phyloP scores from a whole-genome alignment of 2,329 filamentous ascomycete species.

The Neocatenulostroma microsporum region DNA sequence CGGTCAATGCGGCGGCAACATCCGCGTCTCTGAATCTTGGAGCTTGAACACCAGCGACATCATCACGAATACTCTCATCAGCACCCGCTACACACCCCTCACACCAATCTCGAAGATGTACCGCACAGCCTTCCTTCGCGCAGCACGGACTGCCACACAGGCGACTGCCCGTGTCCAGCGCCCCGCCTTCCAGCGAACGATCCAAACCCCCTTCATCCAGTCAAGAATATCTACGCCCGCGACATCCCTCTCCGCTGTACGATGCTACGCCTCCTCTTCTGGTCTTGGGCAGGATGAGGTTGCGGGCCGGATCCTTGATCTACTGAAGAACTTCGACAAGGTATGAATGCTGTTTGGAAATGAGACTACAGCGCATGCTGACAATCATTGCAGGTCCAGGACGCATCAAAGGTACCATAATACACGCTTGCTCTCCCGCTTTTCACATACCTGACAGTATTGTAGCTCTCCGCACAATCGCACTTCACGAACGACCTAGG shows the following conservation, averaged over 20 bases:
- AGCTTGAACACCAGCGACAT: no score
- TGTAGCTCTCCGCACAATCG: slow-evolving; percentile 68
- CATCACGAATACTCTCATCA: no score
- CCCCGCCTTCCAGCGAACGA: slow-evolving; percentile 53
- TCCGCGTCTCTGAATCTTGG: no score
- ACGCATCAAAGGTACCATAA: slow-evolving; percentile 49
- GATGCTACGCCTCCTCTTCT: slow-evolving; percentile 79
- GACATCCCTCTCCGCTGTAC: slow-evolving; percentile 59
- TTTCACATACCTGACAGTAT: background rate
- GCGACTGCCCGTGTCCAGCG: slow-evolving; percentile 34
- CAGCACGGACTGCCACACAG: slow-evolving; percentile 50
- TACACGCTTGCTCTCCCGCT: no score
- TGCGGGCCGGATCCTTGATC: slow-evolving; percentile 82
- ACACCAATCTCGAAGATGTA: no score
- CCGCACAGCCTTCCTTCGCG: slow-evolving; percentile 76
- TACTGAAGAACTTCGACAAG: slow-evolving; percentile 97
- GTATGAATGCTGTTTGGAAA: slow-evolving; percentile 39
- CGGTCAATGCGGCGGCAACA: no score
- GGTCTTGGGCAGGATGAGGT: slow-evolving; percentile 77
- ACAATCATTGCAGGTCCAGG: slow-evolving; percentile 49
- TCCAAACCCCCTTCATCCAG: slow-evolving; percentile 51
- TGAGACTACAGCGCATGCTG: slow-evolving; percentile 14
- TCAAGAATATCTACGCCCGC: slow-evolving; percentile 54
- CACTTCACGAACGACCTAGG: slow-evolving; percentile 98
- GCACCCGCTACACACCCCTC: no score